A percentile compares a stretch with the other conserved stretches of the same genome.
These are phyloP conservation scores for Globisporangium carolinianum DNA, from an alignment of 352 stramenopile species.

Conservation along the genomic window DNA sequence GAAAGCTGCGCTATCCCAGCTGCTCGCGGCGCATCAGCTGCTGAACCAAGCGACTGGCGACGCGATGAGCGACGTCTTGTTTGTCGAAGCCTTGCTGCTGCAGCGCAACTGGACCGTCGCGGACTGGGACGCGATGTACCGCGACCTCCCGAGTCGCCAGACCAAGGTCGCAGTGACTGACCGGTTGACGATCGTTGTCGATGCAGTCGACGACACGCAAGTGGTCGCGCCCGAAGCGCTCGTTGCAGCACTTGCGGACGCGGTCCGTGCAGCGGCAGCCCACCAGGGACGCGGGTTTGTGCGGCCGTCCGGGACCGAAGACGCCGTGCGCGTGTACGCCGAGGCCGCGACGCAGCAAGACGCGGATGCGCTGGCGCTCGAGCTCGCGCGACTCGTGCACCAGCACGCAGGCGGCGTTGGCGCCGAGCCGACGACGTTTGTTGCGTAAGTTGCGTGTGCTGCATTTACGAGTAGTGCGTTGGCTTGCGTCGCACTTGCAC, in stretches of 20 bases:
- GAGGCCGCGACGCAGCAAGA: conserved; percentile 89
- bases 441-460: conserved; percentile 29
- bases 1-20: conserved; percentile 73
- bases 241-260: conserved; percentile 38
- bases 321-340: conserved; percentile 98
- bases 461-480: too few species aligned
- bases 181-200: conserved; percentile 46
- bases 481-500: too few species aligned
- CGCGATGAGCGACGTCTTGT: conserved; percentile 95
- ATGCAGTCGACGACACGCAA: conserved; percentile 63
- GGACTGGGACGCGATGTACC: conserved; percentile 93
- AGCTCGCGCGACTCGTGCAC: conserved; percentile 78
- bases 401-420: conserved; percentile 70
- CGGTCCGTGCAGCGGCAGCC: conserved; percentile 47
- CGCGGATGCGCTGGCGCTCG: conserved; percentile 87
- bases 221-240: conserved; percentile 56
- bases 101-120: conserved; percentile 85
- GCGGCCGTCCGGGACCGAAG: conserved; percentile 96
- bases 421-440: conserved; percentile 52
- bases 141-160: conserved; percentile 90
- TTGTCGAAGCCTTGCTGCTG: conserved; percentile 93
- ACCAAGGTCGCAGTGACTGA: conserved; percentile 83
- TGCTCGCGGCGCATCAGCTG: conserved; percentile 85
- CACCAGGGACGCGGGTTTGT: conserved; percentile 88
- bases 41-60: conserved; percentile 98